Conservation (phyloP, 495 filamentous ascomycete genomes). For the Astrothelium macrocarpum region DNA sequence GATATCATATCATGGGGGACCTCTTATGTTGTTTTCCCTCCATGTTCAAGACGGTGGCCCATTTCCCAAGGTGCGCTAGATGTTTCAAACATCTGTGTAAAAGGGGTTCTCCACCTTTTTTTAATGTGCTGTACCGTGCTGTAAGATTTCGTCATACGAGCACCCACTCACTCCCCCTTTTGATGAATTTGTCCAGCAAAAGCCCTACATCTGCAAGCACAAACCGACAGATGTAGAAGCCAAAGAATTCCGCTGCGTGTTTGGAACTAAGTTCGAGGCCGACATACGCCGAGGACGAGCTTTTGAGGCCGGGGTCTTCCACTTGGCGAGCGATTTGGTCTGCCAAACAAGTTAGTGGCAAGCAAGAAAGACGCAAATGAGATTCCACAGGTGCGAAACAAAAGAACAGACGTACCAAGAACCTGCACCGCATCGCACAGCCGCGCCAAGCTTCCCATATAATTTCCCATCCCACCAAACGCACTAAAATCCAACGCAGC, state of each 20-base stretch:
- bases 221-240: constrained; percentile 92
- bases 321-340: constrained; percentile 95
- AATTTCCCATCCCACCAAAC: constrained; percentile 59
- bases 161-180: constrained; percentile 93
- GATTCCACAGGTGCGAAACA: constrained; percentile 6
- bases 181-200: constrained; percentile 94
- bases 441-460: constrained; percentile 82
- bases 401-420: constrained; percentile 56
- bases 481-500: constrained; percentile 23
- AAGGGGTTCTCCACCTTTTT: no score
- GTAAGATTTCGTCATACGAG: no score
- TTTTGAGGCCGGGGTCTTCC: constrained; percentile 82
- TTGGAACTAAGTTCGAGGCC: constrained; percentile 86
- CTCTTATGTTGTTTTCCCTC: no score
- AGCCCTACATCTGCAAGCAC: constrained; percentile 73
- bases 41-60: no score
- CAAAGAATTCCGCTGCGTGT: constrained; percentile 96
- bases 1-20: no score
- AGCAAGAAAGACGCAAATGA: neutral
- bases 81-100: no score
- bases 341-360: constrained; percentile 27
- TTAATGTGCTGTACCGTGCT: no score
- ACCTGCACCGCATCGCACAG: constrained; percentile 92
- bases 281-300: constrained; percentile 75
- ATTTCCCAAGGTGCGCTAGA: no score